Evolutionary conservation across 805 yeast genomes (phyloP).

Genomic region (Wickerhamomyces tratensis): DNA sequence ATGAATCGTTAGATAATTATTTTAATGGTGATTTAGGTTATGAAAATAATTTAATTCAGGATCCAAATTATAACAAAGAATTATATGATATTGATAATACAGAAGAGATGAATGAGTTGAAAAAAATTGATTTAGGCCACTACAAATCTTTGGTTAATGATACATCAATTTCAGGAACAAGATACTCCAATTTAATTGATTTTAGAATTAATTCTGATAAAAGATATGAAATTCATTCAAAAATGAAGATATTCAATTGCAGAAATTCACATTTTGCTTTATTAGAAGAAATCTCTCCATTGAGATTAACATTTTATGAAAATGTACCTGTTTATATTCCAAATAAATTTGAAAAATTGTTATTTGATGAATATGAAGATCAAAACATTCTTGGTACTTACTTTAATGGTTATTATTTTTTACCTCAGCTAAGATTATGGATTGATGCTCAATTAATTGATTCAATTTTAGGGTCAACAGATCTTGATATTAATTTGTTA

Average conservation of each 20-base stretch:
- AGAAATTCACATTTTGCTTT: conserved; percentile 49
- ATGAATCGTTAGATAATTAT: too few relatives aligned
- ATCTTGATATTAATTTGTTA: conserved; percentile 17
- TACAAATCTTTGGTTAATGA: too few relatives aligned
- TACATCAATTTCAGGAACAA: too few relatives aligned
- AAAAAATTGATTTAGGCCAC: neutral
- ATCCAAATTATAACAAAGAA: neutral
- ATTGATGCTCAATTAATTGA: conserved; percentile 21
- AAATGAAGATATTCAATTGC: conserved; percentile 35
- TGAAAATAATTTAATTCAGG: neutral
- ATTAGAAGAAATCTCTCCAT: conserved; percentile 40
- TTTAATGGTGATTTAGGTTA: neutral
- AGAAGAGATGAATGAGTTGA: neutral
- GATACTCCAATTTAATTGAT: neutral
- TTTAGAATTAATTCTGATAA: conserved; percentile 16
- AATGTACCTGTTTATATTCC: conserved; percentile 56
- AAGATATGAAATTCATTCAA: conserved; percentile 23
- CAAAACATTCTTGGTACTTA: conserved; percentile 23
- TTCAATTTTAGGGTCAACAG: conserved; percentile 16
- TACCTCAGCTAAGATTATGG: conserved; percentile 54
- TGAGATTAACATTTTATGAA: conserved; percentile 43
- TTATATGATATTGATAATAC: neutral
- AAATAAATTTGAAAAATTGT: conserved; percentile 26
- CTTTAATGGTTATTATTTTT: conserved; percentile 32
- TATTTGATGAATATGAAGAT: conserved; percentile 39